phyloP scores from a whole-genome alignment of 768 basidiomycete genomes.

The Neoboletus magnificus region DNA sequence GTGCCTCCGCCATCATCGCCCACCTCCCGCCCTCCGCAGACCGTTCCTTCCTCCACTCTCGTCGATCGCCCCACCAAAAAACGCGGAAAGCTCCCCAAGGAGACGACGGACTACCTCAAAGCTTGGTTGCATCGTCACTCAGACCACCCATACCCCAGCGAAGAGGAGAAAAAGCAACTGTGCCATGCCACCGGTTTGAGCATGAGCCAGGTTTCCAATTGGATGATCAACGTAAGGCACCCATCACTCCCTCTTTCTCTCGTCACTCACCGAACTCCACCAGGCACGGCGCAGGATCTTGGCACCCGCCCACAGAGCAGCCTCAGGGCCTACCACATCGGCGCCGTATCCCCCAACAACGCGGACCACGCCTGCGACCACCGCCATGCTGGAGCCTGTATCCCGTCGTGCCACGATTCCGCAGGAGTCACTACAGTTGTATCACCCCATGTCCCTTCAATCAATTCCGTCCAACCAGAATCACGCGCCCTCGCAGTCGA shows the following conservation, averaged over 20 bases:
- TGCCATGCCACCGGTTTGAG: conserved; percentile 82
- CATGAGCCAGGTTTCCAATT: conserved; percentile 89
- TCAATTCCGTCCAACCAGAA: conserved; percentile 38
- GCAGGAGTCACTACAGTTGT: conserved; percentile 67
- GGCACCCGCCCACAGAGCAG: conserved; percentile 75
- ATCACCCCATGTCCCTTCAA: conserved; percentile 77
- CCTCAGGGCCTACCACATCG: conserved; percentile 74
- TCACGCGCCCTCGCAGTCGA: conserved; percentile 31
- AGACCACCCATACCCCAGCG: conserved; percentile 85
- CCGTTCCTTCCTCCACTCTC: conserved; percentile 52
- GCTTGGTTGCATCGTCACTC: conserved; percentile 86
- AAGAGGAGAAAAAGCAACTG: conserved; percentile 88
- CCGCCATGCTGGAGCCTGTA: conserved; percentile 34
- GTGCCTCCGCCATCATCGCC: conserved; percentile 45
- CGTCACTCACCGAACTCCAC: conserved; percentile 13
- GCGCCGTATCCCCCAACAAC: conserved; percentile 60
- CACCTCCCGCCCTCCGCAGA: conserved; percentile 48
- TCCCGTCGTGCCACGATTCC: conserved; percentile 66
- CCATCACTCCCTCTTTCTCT: conserved; percentile 14
- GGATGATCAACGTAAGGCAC: conserved; percentile 81
- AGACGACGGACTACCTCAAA: conserved; percentile 86
- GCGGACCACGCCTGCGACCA: conserved; percentile 24
- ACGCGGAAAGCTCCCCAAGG: conserved; percentile 85
- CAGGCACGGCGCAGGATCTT: conserved; percentile 82
- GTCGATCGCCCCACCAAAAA: conserved; percentile 78